Base-by-base conservation (phyloP, 2,329 filamentous ascomycete genomes). In the Ceratocystis papillata region DNA sequence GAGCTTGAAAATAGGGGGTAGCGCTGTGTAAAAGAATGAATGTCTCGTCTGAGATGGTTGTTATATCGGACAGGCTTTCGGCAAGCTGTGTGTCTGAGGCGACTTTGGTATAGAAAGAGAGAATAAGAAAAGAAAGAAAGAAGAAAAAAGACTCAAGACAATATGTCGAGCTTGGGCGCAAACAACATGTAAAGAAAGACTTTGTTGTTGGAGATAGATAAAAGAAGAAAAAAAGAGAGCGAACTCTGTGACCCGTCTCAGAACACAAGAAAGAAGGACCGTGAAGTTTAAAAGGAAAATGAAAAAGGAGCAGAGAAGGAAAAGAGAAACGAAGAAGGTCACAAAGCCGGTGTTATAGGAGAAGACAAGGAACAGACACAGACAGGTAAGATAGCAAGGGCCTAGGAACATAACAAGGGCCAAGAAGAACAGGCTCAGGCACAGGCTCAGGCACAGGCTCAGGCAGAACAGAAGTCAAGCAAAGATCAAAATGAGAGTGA, bases 91-190 rank as follows among this genome's bases (percentile, higher is more conserved):
- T 41, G 64, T 50, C 41, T 63, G 61, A 33, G 59, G 57, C 64
- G 64, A 61, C 37, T 46, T 12, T 33, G n/a, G 46, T 45, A 37
- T 30, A 41, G n/a, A 37, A 46, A 50, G 60, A 60, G 44, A 50
- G 60, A 62, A 64, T 33, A 59, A 62, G 46, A 57, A 57, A 67
- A 55, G 53, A 66, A 53, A 66, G 63, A 60, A 68, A 30, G 33
- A 30, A 57, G 3, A 37, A 53, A 62, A 62, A 63, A 64, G 10
- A 53, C 30, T 60, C 41, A 25, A 64, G 41, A 28, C 33, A 48
- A 63, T 41, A 53, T 25, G 61, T 41, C 15, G 48, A 60, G 37
- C 41, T 20, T 37, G 22, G 17, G 12, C 8, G 33, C 33, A 59
- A 17, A 59, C 53, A 59, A 59, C 53, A 59, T 1, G 46, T 50